Evolutionary conservation across 257 asterid species (phyloP).

Genomic region (Solanum acaule): DNA sequence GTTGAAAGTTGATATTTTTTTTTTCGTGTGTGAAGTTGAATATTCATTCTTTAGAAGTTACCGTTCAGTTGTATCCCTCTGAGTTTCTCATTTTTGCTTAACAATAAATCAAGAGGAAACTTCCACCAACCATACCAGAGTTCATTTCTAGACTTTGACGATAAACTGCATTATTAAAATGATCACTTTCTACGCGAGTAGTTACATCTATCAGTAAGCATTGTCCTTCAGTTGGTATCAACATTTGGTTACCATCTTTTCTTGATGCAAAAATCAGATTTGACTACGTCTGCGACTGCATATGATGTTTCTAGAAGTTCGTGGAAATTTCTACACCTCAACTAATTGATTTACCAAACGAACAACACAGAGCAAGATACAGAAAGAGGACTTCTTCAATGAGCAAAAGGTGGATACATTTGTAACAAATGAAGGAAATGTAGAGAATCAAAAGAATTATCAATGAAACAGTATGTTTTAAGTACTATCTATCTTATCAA

Average conservation of each 20-base stretch:
- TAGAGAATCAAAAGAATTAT: not conserved
- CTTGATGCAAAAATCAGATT: not conserved
- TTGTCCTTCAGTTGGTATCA: not conserved
- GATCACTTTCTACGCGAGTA: not conserved
- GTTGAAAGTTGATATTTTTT: not conserved
- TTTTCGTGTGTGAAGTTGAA: not conserved
- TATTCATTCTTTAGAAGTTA: not conserved
- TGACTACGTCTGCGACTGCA: not conserved
- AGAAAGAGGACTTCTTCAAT: not conserved
- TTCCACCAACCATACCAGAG: not conserved
- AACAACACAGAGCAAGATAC: not conserved
- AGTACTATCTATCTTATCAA: slow-evolving; percentile 20
- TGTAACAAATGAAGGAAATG: slow-evolving; percentile 8
- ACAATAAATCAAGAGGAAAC: not conserved
- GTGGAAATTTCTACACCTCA: not conserved
- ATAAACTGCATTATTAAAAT: not conserved
- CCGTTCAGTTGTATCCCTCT: not conserved
- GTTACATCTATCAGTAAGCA: not conserved
- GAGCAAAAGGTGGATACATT: not conserved
- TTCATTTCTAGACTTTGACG: not conserved
- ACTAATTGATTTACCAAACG: not conserved
- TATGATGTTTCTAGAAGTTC: not conserved
- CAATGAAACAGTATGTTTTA: not conserved
- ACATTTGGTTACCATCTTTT: not conserved
- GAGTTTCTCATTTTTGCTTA: not conserved